Evolutionary conservation across 345 rosid genomes (phyloP).

Genomic region (Mallotus nudiflorus): DNA sequence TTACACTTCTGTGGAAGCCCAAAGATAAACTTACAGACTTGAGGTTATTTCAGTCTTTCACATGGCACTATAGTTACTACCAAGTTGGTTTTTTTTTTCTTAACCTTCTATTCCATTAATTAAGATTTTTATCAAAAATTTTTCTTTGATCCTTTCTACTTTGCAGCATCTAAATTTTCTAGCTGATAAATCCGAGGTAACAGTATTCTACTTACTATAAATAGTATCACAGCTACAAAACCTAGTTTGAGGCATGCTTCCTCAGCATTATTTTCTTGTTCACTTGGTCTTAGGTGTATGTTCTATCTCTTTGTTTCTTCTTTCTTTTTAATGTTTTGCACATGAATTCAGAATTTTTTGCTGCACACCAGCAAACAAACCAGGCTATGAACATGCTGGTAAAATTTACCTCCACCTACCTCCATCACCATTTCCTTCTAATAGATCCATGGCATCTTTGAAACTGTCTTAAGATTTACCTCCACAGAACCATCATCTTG

Average conservation of each 20-base stretch:
- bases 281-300: neutral
- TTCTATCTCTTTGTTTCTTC: neutral
- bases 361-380: neutral
- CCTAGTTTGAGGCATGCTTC: neutral
- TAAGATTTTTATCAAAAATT: neutral
- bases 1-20: neutral
- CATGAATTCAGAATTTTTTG: neutral
- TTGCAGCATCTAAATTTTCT: neutral
- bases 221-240: neutral
- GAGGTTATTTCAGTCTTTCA: neutral
- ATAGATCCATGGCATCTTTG: neutral
- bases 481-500: neutral
- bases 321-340: neutral
- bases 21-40: too few species aligned
- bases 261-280: neutral
- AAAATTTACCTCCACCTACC: neutral
- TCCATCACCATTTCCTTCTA: neutral
- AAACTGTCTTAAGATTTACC: neutral
- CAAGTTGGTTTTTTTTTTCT: too few species aligned
- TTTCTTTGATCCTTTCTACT: neutral
- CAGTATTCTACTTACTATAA: neutral
- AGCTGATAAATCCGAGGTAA: neutral
- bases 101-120: neutral
- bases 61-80: neutral
- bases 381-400: neutral